Evolutionary conservation across 1,139 yeast species (phyloP).

Genomic region (Saccharomyces hybrid): DNA sequence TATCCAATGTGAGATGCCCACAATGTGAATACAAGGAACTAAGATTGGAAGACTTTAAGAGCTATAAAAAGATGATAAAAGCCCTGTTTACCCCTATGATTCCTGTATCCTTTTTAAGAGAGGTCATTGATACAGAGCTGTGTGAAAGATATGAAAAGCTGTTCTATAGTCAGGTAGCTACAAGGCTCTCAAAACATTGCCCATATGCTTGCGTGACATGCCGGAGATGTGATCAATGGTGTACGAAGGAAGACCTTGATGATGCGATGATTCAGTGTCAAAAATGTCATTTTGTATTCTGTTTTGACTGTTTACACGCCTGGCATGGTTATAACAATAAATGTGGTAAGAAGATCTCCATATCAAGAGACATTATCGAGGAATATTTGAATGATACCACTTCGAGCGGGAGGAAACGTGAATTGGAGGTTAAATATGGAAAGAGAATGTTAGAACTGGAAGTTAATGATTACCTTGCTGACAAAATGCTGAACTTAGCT

Average conservation of each 20-base stretch:
- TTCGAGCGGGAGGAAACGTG: constrained; percentile 29
- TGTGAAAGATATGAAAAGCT: constrained; percentile 38
- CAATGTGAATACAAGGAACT: constrained; percentile 37
- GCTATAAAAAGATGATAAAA: constrained; percentile 30
- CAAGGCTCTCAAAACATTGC: constrained; percentile 39
- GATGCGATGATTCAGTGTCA: constrained; percentile 50
- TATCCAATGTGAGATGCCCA: constrained; percentile 54
- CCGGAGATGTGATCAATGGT: constrained; percentile 45
- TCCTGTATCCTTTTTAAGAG: constrained; percentile 30
- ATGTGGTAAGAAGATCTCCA: constrained; percentile 37
- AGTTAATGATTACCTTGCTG: constrained; percentile 43
- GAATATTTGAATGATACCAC: constrained; percentile 34
- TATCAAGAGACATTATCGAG: constrained; percentile 41
- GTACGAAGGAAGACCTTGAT: constrained; percentile 43
- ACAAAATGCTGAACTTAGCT: constrained; percentile 41
- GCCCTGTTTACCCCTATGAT: constrained; percentile 38
- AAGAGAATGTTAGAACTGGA: constrained; percentile 38
- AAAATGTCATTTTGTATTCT: constrained; percentile 50
- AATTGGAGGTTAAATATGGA: constrained; percentile 47
- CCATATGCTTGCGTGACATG: constrained; percentile 49
- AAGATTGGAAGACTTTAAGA: constrained; percentile 23
- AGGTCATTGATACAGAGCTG: constrained; percentile 31
- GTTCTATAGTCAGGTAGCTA: constrained; percentile 38
- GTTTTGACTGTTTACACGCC: constrained; percentile 51
- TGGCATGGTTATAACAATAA: constrained; percentile 56